Evolutionary conservation across 768 basidiomycete species (phyloP).

Genomic region (Leccinum pellstonianum): DNA sequence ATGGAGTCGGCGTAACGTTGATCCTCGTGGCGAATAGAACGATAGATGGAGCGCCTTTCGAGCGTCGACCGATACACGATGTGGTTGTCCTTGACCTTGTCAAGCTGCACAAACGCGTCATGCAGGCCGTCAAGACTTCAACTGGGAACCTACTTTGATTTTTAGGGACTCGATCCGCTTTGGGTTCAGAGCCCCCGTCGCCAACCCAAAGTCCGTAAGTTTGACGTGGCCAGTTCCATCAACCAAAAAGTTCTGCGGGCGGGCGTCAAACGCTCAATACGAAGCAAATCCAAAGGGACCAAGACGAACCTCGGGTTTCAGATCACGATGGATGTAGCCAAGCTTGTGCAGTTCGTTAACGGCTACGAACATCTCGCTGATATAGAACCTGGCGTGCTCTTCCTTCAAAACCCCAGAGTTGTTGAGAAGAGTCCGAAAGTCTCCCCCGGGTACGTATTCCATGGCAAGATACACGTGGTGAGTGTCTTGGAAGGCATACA

Average conservation of each 20-base stretch:
- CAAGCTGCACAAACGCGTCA: slow-evolving; percentile 55
- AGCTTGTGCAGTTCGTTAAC: slow-evolving; percentile 95
- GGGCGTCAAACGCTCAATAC: background rate
- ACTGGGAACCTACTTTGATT: slow-evolving; percentile 61
- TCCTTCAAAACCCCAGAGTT: slow-evolving; percentile 98
- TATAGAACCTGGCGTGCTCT: slow-evolving; percentile 95
- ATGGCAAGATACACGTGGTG: slow-evolving; percentile 93
- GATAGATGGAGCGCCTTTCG: slow-evolving; percentile 93
- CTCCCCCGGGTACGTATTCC: slow-evolving; percentile 99
- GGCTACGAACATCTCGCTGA: slow-evolving; percentile 95
- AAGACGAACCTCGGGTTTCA: slow-evolving; percentile 86
- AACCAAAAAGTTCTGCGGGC: slow-evolving; percentile 86
- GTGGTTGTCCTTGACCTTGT: slow-evolving; percentile 93
- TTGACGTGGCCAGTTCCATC: slow-evolving; percentile 97
- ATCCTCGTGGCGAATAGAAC: slow-evolving; percentile 86
- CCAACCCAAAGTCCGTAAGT: slow-evolving; percentile 95
- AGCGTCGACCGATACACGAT: slow-evolving; percentile 88
- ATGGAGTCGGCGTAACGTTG: slow-evolving; percentile 95
- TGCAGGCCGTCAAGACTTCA: background rate
- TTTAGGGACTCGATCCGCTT: slow-evolving; percentile 92
- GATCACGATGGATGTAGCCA: slow-evolving; percentile 96
- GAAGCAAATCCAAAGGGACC: background rate
- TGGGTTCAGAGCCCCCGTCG: slow-evolving; percentile 94
- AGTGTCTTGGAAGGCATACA: slow-evolving; percentile 97
- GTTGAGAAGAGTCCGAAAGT: slow-evolving; percentile 96